Percentiles rank a stretch among this genome's conserved stretches.
Evolutionary conservation across 1,284 basidiomycete species (phyloP).

Genomic region (Chalciporus sp.): DNA sequence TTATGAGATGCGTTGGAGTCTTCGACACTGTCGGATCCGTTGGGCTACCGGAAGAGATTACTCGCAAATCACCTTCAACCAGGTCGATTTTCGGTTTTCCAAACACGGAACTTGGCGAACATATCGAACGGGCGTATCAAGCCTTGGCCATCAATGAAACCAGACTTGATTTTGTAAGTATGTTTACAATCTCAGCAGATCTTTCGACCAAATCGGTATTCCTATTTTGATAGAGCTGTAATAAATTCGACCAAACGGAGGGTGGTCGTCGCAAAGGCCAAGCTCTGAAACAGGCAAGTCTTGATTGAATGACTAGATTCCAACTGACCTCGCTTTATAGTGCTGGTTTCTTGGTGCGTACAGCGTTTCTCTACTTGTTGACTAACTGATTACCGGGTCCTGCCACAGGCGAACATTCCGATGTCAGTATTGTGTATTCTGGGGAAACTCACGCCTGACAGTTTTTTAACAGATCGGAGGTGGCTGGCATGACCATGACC

Average conservation of each 20-base stretch:
- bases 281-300: constrained; percentile 58
- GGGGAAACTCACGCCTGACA: constrained; percentile 4
- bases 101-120: constrained; percentile 58
- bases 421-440: constrained; percentile 41
- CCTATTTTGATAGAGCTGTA: constrained; percentile 48
- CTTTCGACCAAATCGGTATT: not conserved
- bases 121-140: constrained; percentile 65
- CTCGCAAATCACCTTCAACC: constrained; percentile 39
- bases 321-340: constrained; percentile 34
- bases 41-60: constrained; percentile 66
- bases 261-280: constrained; percentile 56
- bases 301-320: not conserved
- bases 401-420: constrained; percentile 53
- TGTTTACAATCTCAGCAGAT: not conserved
- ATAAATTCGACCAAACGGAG: constrained; percentile 63
- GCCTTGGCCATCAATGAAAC: constrained; percentile 68
- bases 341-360: constrained; percentile 68
- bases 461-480: constrained; percentile 58
- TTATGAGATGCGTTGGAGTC: constrained; percentile 63
- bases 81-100: constrained; percentile 64
- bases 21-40: constrained; percentile 74
- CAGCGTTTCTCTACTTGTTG: not conserved
- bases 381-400: not conserved
- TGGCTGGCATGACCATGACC: constrained; percentile 65
- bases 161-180: constrained; percentile 63